Base-by-base conservation (phyloP, 1,284 basidiomycete genomes). In the Puccinia coronata region DNA sequence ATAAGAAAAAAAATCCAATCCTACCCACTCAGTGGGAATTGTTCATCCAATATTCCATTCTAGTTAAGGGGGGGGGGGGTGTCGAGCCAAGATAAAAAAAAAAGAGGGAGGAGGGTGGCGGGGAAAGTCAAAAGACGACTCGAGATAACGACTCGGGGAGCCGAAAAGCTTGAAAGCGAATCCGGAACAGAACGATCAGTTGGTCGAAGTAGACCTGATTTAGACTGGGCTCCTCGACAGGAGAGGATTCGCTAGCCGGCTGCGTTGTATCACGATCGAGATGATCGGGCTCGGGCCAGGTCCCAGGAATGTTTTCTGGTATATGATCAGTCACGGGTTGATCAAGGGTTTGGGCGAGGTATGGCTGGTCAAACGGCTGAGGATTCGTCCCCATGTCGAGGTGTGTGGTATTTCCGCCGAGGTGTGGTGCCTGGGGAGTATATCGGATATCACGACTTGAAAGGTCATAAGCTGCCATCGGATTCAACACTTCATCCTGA, bases 81-180 rank as follows among this genome's bases (percentile, higher is more conserved):
- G 11, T 31, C 59, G 5, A 61, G 59, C 25, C 11, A 61, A 31
- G 34, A 61, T 6, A 61, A 20, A 61, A 31, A 61, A 61, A 43
- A 41, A 67, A 28, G 34, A 39, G 41, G 63, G n/a, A 49, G 28
- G 18, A 28, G 39, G 6, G 43, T 16, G 16, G 34, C 23, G 28
- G 47, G 67, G 9, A 69, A 18, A 16, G 12, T 69, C 25, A 69
- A n/a, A 43, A 0, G 5, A 69, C 41, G 4, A 69, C 67, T 25
- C 67, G 67, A 25, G 41, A 47, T 34, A 69, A 69, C 16, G 67
- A 69, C 8, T 73, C 70, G 49, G 70, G 70, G 20, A 73, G 39
- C 25, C 36, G 43, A 73, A 73, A 73, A 49, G 51, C 70, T 25
- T 73, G 70, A 39, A 73, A 73, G 43, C 70, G 70, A 55, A 53